Evolutionary conservation across 495 filamentous ascomycete species (phyloP).

Genomic region (Wilcoxina mikolae): DNA sequence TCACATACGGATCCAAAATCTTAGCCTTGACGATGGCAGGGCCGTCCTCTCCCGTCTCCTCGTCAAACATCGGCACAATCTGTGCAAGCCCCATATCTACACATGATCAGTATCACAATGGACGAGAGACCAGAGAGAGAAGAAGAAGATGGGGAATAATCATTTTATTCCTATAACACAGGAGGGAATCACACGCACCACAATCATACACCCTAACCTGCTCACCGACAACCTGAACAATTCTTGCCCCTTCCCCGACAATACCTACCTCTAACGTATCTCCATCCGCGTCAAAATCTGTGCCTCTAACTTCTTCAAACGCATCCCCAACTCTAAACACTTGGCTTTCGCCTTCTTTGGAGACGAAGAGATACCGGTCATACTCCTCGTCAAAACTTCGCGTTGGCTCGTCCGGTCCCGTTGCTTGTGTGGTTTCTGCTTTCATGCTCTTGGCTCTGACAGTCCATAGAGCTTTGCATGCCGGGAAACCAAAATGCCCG

Average conservation of each 20-base stretch:
- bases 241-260: constrained; percentile 54
- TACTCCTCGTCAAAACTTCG: constrained; percentile 37
- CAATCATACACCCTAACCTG: constrained; percentile 80
- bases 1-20: constrained; percentile 74
- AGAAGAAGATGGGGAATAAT: constrained; percentile 1
- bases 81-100: constrained; percentile 71
- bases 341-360: constrained; percentile 38
- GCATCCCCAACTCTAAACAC: constrained; percentile 33
- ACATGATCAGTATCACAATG: neutral
- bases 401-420: constrained; percentile 26
- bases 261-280: constrained; percentile 67
- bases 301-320: constrained; percentile 49
- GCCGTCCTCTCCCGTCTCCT: constrained; percentile 62
- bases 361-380: constrained; percentile 56
- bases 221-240: constrained; percentile 69
- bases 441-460: constrained; percentile 31
- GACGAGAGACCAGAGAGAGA: neutral
- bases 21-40: constrained; percentile 64
- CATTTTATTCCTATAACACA: constrained; percentile 5
- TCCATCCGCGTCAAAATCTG: constrained; percentile 81
- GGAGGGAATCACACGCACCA: constrained; percentile 39
- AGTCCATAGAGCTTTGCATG: constrained; percentile 37
- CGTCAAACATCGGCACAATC: constrained; percentile 79
- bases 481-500: constrained; percentile 46
- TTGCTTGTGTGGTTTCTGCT: constrained; percentile 7